These are phyloP conservation scores for Claviceps purpurea DNA, from an alignment of 2,329 filamentous ascomycete genomes.

Conservation along the genomic window DNA sequence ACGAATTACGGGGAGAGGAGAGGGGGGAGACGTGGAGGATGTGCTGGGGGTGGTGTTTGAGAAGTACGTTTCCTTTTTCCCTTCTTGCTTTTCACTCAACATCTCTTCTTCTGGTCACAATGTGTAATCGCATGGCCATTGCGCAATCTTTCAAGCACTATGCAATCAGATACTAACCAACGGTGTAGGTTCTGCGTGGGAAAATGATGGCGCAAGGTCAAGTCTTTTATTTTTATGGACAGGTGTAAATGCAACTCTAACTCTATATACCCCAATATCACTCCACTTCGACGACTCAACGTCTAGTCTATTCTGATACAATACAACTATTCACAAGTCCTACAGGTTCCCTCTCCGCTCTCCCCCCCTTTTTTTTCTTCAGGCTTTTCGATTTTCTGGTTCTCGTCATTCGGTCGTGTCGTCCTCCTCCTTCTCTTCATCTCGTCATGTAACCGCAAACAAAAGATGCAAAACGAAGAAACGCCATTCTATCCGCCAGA, in stretches of 20 bases:
- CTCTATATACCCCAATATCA: background rate
- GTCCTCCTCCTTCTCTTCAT: background rate
- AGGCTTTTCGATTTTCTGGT: background rate
- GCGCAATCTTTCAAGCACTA: background rate
- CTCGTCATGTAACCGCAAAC: background rate
- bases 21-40: slow-evolving; percentile 83
- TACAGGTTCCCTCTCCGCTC: background rate
- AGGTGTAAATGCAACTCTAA: background rate
- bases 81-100: background rate
- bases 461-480: background rate
- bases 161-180: slow-evolving; percentile 4
- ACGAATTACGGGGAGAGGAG: slow-evolving; percentile 75
- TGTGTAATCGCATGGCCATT: too few species aligned
- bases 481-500: background rate
- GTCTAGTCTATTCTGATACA: background rate
- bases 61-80: slow-evolving; percentile 50
- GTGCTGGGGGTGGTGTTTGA: slow-evolving; percentile 95
- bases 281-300: too few species aligned
- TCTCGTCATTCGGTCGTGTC: background rate
- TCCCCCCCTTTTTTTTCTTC: background rate
- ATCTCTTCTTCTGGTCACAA: background rate
- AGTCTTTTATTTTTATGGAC: too few species aligned
- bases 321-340: background rate
- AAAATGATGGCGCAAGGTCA: slow-evolving; percentile 18
- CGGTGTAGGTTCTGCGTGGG: slow-evolving; percentile 31